These are phyloP conservation scores for Talaromyces sp. DNA, from an alignment of 2,329 filamentous ascomycete species.

Conservation along the genomic window DNA sequence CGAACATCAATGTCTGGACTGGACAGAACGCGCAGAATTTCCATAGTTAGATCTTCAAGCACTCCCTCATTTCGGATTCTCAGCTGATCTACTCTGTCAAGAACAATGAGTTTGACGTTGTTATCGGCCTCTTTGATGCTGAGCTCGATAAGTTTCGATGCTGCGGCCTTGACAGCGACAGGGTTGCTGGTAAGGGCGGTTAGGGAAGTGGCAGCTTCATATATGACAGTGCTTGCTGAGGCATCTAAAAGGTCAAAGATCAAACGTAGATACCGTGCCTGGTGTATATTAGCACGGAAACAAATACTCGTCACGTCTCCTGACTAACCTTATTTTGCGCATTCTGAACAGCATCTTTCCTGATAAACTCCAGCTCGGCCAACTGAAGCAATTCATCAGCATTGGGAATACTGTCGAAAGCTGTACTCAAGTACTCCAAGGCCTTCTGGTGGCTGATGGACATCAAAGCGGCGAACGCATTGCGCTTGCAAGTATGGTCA, in stretches of 20 bases:
- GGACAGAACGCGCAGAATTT: constrained; percentile 88
- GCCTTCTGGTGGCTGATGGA: constrained; percentile 93
- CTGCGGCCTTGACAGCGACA: constrained; percentile 94
- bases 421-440: constrained; percentile 77
- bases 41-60: constrained; percentile 92
- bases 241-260: constrained; percentile 97
- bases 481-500: constrained; percentile 94
- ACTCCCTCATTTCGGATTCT: constrained; percentile 86
- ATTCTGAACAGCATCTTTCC: constrained; percentile 95
- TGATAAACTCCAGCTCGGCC: constrained; percentile 93
- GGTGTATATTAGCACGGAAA: constrained; percentile 27
- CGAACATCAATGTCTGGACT: constrained; percentile 95
- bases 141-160: constrained; percentile 92
- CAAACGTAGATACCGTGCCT: constrained; percentile 85
- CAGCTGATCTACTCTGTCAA: constrained; percentile 87
- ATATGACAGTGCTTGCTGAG: constrained; percentile 88
- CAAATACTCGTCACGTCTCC: neutral
- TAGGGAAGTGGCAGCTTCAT: constrained; percentile 92
- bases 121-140: constrained; percentile 98
- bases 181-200: constrained; percentile 94
- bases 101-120: constrained; percentile 97
- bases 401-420: constrained; percentile 91
- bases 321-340: constrained; percentile 78
- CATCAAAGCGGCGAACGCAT: constrained; percentile 87
- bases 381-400: constrained; percentile 91